Percentiles rank a stretch among this genome's conserved stretches.
phyloP scores from a whole-genome alignment of 768 basidiomycete genomes.

The Exsudoporus frostii region DNA sequence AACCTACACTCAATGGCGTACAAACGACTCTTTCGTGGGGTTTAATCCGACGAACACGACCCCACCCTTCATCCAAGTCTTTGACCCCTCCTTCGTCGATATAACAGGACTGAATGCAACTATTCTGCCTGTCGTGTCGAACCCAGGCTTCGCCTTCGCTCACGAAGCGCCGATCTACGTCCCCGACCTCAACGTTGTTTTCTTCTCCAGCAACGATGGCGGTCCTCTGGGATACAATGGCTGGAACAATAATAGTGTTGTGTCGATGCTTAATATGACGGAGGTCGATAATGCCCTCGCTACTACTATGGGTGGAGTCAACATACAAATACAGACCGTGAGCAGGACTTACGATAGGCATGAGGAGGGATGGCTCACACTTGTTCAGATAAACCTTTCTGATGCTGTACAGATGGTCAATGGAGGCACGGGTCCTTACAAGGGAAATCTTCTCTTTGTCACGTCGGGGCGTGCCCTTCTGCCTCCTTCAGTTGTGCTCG shows the following conservation, averaged over 20 bases:
- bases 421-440: slow-evolving; percentile 63
- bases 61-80: slow-evolving; percentile 50
- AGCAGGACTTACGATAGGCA: slow-evolving; percentile 7
- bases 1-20: slow-evolving; percentile 37
- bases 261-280: slow-evolving; percentile 59
- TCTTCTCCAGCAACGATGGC: slow-evolving; percentile 70
- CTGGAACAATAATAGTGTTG: slow-evolving; percentile 58
- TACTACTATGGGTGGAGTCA: slow-evolving; percentile 11
- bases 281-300: slow-evolving; percentile 49
- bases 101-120: slow-evolving; percentile 58
- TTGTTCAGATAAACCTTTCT: slow-evolving; percentile 51
- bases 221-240: slow-evolving; percentile 62
- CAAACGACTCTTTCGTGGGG: slow-evolving; percentile 37
- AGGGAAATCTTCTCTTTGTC: slow-evolving; percentile 54
- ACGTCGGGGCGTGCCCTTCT: slow-evolving; percentile 63
- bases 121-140: slow-evolving; percentile 57
- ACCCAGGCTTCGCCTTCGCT: slow-evolving; percentile 64
- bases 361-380: neutral
- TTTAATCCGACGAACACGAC: slow-evolving; percentile 53
- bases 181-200: slow-evolving; percentile 65
- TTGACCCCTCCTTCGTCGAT: slow-evolving; percentile 51
- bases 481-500: slow-evolving; percentile 60
- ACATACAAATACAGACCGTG: slow-evolving; percentile 43
- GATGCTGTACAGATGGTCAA: slow-evolving; percentile 68
- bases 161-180: slow-evolving; percentile 77